phyloP scores from a whole-genome alignment of 768 basidiomycete genomes.

The Flagelloscypha sp. region DNA sequence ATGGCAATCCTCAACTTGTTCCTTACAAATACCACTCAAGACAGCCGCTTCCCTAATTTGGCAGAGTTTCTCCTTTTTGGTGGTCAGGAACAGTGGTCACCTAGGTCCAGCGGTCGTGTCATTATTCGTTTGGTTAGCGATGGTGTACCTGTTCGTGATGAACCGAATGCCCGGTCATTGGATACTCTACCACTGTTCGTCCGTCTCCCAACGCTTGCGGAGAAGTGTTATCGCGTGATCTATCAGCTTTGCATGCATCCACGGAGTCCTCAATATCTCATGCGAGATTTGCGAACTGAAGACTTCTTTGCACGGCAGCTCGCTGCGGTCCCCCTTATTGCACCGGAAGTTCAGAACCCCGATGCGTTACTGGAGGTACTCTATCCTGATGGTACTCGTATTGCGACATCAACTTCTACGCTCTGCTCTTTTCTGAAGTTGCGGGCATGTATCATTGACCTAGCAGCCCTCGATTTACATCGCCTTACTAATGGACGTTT shows the following conservation, averaged over 20 bases:
- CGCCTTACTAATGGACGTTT: conserved; percentile 75
- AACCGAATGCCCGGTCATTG: conserved; percentile 17
- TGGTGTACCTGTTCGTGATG: conserved; percentile 46
- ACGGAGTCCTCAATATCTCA: conserved; percentile 69
- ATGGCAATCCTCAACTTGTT: conserved; percentile 76
- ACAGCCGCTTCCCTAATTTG: conserved; percentile 66
- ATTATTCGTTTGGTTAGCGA: conserved; percentile 69
- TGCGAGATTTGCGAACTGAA: conserved; percentile 83
- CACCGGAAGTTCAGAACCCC: conserved; percentile 44
- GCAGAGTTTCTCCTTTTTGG: conserved; percentile 86
- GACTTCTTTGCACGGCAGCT: conserved; percentile 87
- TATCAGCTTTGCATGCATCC: conserved; percentile 85
- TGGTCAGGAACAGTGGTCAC: conserved; percentile 64
- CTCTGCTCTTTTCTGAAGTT: conserved; percentile 73
- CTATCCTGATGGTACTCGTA: conserved; percentile 64
- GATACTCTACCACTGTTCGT: conserved; percentile 47
- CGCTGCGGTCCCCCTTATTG: conserved; percentile 60
- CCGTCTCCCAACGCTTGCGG: conserved; percentile 69
- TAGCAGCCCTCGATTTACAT: conserved; percentile 83
- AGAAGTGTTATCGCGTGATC: conserved; percentile 76
- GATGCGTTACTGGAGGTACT: conserved; percentile 50
- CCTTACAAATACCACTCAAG: conserved; percentile 61
- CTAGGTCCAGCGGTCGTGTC: conserved; percentile 71
- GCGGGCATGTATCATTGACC: conserved; percentile 79
- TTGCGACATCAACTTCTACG: conserved; percentile 58